Conservation (phyloP, 2,329 filamentous ascomycete species). For the Chaetomium strumarium region DNA sequence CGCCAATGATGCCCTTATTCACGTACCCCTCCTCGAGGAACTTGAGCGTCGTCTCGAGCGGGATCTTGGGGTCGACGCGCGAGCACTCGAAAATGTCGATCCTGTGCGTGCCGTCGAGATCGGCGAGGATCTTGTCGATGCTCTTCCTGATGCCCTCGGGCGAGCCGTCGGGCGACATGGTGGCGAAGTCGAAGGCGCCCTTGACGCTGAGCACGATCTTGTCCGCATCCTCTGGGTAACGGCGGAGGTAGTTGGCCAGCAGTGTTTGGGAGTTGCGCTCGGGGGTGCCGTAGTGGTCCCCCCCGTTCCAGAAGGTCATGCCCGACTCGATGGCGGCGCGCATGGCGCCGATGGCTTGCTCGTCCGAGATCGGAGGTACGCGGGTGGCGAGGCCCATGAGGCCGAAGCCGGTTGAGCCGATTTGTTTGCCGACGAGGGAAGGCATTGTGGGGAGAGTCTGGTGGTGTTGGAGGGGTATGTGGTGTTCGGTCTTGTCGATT, state of each 20-base stretch:
- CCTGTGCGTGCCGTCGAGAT: constrained; percentile 10
- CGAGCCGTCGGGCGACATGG: constrained; percentile 25
- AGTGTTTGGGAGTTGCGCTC: constrained; percentile 46
- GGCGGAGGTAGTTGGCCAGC: constrained; percentile 46
- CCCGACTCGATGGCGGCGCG: constrained; percentile 34
- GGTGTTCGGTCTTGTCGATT: constrained; percentile 1
- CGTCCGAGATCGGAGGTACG: constrained; percentile 21
- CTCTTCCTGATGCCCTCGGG: constrained; percentile 41
- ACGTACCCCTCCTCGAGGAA: constrained; percentile 28
- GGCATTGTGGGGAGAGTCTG: constrained; percentile 7
- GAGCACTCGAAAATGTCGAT: constrained; percentile 51
- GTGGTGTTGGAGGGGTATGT: not conserved
- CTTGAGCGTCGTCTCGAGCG: constrained; percentile 37
- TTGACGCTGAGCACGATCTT: constrained; percentile 52
- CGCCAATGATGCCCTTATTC: constrained; percentile 38
- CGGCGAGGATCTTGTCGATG: constrained; percentile 41
- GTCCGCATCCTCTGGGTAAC: constrained; percentile 48
- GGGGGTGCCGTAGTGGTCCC: constrained; percentile 41
- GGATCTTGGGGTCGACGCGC: constrained; percentile 34
- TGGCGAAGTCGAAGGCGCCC: constrained; percentile 37
- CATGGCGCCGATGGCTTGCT: constrained; percentile 38
- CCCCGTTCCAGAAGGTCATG: constrained; percentile 21
- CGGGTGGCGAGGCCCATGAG: constrained; percentile 35
- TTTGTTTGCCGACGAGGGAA: constrained; percentile 30
- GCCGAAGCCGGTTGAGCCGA: constrained; percentile 40